Percentiles rank a stretch among this genome's conserved stretches.
Conservation (phyloP, 1,284 basidiomycete species). For the Cutaneotrichosporon arboriforme region DNA sequence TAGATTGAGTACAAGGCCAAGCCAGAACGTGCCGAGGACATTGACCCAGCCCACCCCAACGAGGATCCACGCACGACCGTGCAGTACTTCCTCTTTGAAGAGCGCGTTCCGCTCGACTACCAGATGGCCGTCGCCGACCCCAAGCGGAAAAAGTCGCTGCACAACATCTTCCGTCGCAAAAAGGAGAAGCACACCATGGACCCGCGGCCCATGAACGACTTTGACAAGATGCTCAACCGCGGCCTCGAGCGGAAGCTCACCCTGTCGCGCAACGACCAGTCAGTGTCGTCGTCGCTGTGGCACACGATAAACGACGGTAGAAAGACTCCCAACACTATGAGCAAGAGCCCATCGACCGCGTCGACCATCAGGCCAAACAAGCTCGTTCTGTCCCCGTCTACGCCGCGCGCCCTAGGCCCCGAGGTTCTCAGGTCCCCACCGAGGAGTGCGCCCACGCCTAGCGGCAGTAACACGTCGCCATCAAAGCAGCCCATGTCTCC, state of each 20-base stretch:
- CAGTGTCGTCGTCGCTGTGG: slow-evolving; percentile 25
- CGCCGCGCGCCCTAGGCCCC: slow-evolving; percentile 50
- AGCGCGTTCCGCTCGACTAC: slow-evolving; percentile 79
- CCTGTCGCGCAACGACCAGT: slow-evolving; percentile 18
- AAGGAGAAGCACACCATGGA: slow-evolving; percentile 62
- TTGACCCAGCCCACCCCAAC: slow-evolving; percentile 8
- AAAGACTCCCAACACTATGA: not conserved
- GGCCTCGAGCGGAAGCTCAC: slow-evolving; percentile 27
- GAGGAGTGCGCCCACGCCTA: not conserved
- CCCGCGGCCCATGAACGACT: slow-evolving; percentile 53
- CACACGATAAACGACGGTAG: slow-evolving; percentile 19
- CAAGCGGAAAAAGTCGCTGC: slow-evolving; percentile 42
- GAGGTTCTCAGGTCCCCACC: slow-evolving; percentile 45
- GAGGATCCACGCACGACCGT: slow-evolving; percentile 55
- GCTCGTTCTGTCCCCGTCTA: slow-evolving; percentile 1
- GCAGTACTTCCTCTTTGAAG: slow-evolving; percentile 73
- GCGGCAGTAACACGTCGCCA: not conserved
- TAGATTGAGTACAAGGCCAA: slow-evolving; percentile 70
- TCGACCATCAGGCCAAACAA: slow-evolving; percentile 1
- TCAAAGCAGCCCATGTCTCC: too few species aligned
- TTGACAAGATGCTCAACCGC: slow-evolving; percentile 62
- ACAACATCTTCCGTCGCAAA: slow-evolving; percentile 44
- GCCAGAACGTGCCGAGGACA: slow-evolving; percentile 11
- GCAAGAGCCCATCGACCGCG: slow-evolving; percentile 4
- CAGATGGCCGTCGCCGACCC: slow-evolving; percentile 63